Evolutionary conservation across 2,329 filamentous ascomycete genomes (phyloP).

Genomic region (Alternaria infectoria): DNA sequence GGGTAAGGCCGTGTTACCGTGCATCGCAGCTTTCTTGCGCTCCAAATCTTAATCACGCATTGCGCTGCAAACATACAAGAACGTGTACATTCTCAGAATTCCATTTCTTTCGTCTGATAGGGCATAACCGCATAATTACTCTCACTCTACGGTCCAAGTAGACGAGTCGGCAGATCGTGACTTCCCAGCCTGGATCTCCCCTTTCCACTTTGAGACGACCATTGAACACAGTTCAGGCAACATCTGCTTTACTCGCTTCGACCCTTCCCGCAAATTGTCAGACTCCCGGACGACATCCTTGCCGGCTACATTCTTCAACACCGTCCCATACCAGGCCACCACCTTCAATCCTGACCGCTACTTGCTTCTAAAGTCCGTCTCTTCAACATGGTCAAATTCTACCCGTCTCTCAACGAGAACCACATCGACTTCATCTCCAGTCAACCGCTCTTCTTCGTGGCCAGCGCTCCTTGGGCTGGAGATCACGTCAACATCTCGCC

Average conservation of each 20-base stretch:
- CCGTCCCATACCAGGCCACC: background rate
- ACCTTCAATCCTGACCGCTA: slow-evolving; percentile 1
- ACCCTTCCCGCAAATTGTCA: background rate
- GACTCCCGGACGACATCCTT: background rate
- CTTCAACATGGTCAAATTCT: slow-evolving; percentile 64
- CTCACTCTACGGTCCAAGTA: background rate
- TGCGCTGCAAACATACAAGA: background rate
- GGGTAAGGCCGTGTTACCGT: slow-evolving; percentile 2
- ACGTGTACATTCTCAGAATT: background rate
- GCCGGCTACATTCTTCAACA: background rate
- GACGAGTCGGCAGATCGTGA: background rate
- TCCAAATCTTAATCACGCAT: slow-evolving; percentile 4
- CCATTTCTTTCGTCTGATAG: background rate
- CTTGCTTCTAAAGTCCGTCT: background rate
- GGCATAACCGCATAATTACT: background rate
- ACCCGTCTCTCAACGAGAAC: slow-evolving; percentile 59
- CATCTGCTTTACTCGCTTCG: background rate
- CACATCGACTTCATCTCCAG: slow-evolving; percentile 68
- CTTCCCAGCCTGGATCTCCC: background rate
- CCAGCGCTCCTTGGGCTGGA: slow-evolving; percentile 71
- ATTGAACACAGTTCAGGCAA: background rate
- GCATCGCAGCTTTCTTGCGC: slow-evolving; percentile 2
- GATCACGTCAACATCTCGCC: slow-evolving; percentile 78
- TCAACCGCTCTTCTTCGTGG: slow-evolving; percentile 78
- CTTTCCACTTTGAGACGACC: background rate